These are phyloP conservation scores for Bathelium albidoporum DNA, from an alignment of 495 filamentous ascomycete genomes.

Conservation along the genomic window DNA sequence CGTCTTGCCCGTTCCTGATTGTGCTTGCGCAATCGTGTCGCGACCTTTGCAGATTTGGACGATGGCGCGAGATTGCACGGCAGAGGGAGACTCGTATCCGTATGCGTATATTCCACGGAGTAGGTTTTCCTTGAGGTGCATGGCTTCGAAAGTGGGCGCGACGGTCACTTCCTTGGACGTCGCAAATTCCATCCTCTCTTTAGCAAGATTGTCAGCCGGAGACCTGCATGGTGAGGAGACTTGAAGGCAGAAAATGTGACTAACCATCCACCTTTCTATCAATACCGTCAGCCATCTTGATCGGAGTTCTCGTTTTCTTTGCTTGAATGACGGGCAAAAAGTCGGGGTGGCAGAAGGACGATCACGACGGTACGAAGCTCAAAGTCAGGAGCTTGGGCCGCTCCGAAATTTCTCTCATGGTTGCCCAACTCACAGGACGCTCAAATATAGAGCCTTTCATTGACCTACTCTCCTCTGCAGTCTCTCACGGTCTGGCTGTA, in stretches of 20 bases:
- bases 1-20: constrained; percentile 98
- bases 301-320: not conserved
- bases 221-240: not conserved
- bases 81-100: constrained; percentile 93
- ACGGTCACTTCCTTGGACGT: constrained; percentile 97
- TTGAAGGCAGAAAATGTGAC: constrained; percentile 2
- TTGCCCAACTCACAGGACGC: too few relatives aligned
- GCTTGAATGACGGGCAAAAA: not conserved
- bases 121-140: constrained; percentile 90
- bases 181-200: constrained; percentile 92
- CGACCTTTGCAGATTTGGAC: constrained; percentile 98
- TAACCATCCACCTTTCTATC: constrained; percentile 78
- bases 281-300: constrained; percentile 80
- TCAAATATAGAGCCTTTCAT: too few relatives aligned
- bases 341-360: not conserved
- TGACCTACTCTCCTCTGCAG: too few relatives aligned
- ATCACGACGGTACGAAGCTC: not conserved
- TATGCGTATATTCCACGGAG: constrained; percentile 98
- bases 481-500: too few relatives aligned
- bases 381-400: not conserved
- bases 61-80: constrained; percentile 93
- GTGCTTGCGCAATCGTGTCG: constrained; percentile 98
- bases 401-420: constrained; percentile 10
- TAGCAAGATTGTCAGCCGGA: constrained; percentile 14
- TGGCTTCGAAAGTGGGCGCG: constrained; percentile 60